These are phyloP conservation scores for Wallacemonas rigidus DNA, from an alignment of 208 protist species.

Conservation along the genomic window DNA sequence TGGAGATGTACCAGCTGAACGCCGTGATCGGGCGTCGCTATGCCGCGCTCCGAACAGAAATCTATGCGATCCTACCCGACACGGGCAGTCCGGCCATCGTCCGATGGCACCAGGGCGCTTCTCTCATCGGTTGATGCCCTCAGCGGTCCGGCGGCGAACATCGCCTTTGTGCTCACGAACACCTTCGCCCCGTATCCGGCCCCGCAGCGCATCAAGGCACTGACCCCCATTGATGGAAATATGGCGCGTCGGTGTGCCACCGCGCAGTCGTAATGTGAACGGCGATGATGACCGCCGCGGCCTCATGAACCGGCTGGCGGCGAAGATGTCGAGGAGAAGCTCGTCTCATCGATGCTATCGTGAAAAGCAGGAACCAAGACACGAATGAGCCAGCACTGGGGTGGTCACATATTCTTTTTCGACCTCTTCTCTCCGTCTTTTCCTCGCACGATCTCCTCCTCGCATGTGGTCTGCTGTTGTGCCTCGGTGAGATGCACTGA, in stretches of 20 bases:
- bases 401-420: too few species aligned
- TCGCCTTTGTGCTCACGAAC: constrained; percentile 33
- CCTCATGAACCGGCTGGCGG: constrained; percentile 34
- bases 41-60: constrained; percentile 48
- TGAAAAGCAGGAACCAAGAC: too few species aligned
- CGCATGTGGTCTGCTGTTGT: too few species aligned
- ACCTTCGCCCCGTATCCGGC: constrained; percentile 46
- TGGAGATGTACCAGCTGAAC: constrained; percentile 73
- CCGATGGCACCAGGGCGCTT: constrained; percentile 19
- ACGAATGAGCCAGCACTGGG: too few species aligned
- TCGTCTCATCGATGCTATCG: too few species aligned
- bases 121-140: constrained; percentile 25
- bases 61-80: constrained; percentile 35
- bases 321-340: constrained; percentile 19
- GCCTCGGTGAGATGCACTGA: too few species aligned
- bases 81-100: constrained; percentile 8
- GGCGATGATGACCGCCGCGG: constrained; percentile 41
- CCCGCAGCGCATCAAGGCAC: constrained; percentile 27
- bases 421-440: too few species aligned
- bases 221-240: constrained; percentile 40
- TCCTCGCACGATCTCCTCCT: too few species aligned
- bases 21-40: constrained; percentile 43
- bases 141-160: constrained; percentile 17
- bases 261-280: constrained; percentile 9
- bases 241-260: constrained; percentile 28